These are phyloP conservation scores for Tuber magnatum DNA, from an alignment of 495 filamentous ascomycete genomes.

Conservation along the genomic window DNA sequence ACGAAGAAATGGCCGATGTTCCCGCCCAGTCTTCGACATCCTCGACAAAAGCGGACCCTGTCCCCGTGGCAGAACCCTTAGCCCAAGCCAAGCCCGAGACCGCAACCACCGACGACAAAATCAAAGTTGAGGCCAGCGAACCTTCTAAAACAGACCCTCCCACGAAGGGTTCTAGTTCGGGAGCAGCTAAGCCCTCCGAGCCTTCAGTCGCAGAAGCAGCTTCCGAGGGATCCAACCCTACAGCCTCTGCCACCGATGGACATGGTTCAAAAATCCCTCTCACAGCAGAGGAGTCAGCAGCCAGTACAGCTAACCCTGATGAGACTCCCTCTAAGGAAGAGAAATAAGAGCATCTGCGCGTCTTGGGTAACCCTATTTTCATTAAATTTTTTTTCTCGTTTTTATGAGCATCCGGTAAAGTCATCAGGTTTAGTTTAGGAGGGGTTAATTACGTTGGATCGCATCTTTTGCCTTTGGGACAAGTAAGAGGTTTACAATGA, in stretches of 20 bases:
- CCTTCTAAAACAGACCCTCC: neutral
- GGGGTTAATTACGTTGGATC: neutral
- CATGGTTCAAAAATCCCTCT: neutral
- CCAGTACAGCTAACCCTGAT: neutral
- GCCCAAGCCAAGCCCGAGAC: slow-evolving; percentile 2
- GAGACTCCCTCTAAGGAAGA: neutral
- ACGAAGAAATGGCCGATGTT: slow-evolving; percentile 40
- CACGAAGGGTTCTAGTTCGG: neutral
- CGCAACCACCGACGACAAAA: neutral
- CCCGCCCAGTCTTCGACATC: slow-evolving; percentile 7
- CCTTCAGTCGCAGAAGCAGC: neutral
- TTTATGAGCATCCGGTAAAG: neutral
- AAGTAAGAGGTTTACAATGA: neutral
- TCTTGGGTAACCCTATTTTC: neutral
- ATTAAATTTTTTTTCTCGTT: neutral
- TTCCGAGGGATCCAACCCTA: neutral
- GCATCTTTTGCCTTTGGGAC: neutral
- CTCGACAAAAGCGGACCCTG: neutral
- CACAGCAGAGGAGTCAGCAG: neutral
- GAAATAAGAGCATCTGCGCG: neutral
- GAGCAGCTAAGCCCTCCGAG: neutral
- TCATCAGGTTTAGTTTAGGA: neutral
- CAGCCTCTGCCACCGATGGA: neutral
- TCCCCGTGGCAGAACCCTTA: neutral
- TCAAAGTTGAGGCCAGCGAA: neutral